A percentile compares a stretch with the other conserved stretches of the same genome.
Conservation (phyloP, 202 grass and related monocot genomes). For the Brachypodium distachyon region DNA sequence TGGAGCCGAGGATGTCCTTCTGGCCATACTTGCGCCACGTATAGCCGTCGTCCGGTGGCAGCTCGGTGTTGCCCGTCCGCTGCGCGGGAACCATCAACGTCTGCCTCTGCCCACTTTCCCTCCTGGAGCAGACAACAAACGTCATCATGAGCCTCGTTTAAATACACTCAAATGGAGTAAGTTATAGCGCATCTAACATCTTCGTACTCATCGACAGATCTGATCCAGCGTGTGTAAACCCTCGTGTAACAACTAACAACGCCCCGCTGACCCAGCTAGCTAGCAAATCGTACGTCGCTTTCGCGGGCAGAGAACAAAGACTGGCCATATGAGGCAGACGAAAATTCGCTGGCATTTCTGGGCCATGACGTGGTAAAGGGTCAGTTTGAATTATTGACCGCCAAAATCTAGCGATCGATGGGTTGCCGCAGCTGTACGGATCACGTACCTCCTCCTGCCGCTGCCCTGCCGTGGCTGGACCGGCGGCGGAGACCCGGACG, state of each 20-base stretch:
- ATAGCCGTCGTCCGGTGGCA: constrained; percentile 83
- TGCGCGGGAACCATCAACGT: constrained; percentile 34
- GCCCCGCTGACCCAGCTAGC: neutral
- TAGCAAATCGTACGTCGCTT: neutral
- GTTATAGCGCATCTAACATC: too few species aligned
- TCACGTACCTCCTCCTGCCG: constrained; percentile 35
- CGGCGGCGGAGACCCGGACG: constrained; percentile 2
- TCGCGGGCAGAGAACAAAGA: constrained; percentile 11
- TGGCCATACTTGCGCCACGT: constrained; percentile 96
- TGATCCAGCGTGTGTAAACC: too few species aligned
- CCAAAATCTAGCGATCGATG: neutral
- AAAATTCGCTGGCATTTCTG: constrained; percentile 28
- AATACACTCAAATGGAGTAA: neutral
- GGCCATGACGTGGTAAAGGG: constrained; percentile 38
- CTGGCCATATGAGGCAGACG: too few species aligned
- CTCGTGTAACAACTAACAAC: neutral
- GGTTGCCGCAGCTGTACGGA: neutral
- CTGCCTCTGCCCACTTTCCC: constrained; percentile 33
- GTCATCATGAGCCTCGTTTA: neutral
- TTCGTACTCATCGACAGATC: too few species aligned
- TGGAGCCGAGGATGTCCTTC: constrained; percentile 69
- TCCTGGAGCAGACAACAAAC: constrained; percentile 7
- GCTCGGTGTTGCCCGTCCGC: constrained; percentile 54
- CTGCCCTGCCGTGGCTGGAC: constrained; percentile 23
- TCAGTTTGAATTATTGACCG: constrained; percentile 46